A percentile compares a stretch with the other conserved stretches of the same genome.
phyloP scores from a whole-genome alignment of 2,329 filamentous ascomycete genomes.

The Coniochaeta hoffmannii region DNA sequence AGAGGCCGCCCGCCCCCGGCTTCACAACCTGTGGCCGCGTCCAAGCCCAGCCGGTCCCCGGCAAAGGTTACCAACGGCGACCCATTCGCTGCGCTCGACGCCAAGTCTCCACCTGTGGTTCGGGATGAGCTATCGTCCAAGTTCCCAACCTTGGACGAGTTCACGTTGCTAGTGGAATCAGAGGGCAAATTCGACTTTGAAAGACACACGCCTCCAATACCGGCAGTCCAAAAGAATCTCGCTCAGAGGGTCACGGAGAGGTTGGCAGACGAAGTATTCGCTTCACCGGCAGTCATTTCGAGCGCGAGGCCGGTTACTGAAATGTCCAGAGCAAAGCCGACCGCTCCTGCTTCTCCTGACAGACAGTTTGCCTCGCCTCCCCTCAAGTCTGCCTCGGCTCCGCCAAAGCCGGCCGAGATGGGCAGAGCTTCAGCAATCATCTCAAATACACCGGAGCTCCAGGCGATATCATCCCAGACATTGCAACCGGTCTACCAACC shows the following conservation, averaged over 20 bases:
- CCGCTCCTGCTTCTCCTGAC: conserved; percentile 16
- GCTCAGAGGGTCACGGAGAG: conserved; percentile 65
- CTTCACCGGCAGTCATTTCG: conserved; percentile 16
- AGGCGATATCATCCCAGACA: conserved; percentile 44
- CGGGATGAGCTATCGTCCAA: conserved; percentile 75
- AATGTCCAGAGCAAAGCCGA: conserved; percentile 21
- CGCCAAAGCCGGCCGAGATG: conserved; percentile 36
- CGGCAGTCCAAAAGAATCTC: conserved; percentile 43
- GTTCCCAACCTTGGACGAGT: conserved; percentile 90
- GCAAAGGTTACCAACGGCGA: conserved; percentile 64
- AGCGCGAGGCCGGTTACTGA: conserved; percentile 22
- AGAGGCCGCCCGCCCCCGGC: conserved; percentile 62
- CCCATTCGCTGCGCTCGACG: conserved; percentile 85
- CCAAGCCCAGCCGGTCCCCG: conserved; percentile 60
- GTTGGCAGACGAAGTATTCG: conserved; percentile 78
- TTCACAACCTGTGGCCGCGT: conserved; percentile 29
- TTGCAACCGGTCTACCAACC: conserved; percentile 22
- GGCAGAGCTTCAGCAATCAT: conserved; percentile 59
- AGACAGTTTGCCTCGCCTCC: conserved; percentile 21
- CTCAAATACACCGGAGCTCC: conserved; percentile 53
- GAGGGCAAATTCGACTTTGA: conserved; percentile 82
- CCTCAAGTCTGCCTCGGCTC: conserved; percentile 29
- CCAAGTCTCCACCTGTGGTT: conserved; percentile 44
- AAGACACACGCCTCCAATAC: conserved; percentile 37
- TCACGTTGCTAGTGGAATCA: conserved; percentile 80